Percentiles rank a stretch among this genome's conserved stretches.
Conservation (phyloP, 768 basidiomycete genomes). For the Pholiota microspora region DNA sequence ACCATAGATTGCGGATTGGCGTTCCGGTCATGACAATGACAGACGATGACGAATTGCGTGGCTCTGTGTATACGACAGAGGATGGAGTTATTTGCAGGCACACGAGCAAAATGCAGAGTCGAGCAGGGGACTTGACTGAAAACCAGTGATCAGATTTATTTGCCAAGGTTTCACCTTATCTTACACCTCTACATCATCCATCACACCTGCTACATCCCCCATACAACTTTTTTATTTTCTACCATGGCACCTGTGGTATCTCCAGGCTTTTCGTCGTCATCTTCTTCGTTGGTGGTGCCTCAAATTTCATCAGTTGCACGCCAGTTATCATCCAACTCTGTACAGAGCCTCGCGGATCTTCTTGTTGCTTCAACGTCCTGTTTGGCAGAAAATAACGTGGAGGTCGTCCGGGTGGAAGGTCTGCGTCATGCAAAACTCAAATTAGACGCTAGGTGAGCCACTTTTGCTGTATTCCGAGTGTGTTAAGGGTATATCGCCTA, state of each 20-base stretch:
- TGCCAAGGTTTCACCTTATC: neutral
- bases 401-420: constrained; percentile 54
- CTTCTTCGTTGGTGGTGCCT: constrained; percentile 13
- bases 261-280: constrained; percentile 16
- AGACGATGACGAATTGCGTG: neutral
- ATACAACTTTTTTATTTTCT: constrained; percentile 11
- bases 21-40: neutral
- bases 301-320: constrained; percentile 13
- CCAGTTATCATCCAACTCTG: constrained; percentile 31
- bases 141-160: neutral
- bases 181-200: neutral
- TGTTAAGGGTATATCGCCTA: constrained; percentile 29
- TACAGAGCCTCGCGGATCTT: constrained; percentile 30
- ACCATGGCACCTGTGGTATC: constrained; percentile 21
- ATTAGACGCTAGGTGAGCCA: constrained; percentile 70
- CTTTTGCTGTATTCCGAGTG: constrained; percentile 24
- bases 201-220: neutral
- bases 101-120: neutral
- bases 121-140: neutral
- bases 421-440: constrained; percentile 53
- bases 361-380: constrained; percentile 30
- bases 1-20: neutral
- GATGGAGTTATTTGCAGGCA: neutral
- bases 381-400: constrained; percentile 32
- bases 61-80: neutral